Evolutionary conservation across 768 basidiomycete genomes (phyloP).

Genomic region (Tremella yokohamensis): DNA sequence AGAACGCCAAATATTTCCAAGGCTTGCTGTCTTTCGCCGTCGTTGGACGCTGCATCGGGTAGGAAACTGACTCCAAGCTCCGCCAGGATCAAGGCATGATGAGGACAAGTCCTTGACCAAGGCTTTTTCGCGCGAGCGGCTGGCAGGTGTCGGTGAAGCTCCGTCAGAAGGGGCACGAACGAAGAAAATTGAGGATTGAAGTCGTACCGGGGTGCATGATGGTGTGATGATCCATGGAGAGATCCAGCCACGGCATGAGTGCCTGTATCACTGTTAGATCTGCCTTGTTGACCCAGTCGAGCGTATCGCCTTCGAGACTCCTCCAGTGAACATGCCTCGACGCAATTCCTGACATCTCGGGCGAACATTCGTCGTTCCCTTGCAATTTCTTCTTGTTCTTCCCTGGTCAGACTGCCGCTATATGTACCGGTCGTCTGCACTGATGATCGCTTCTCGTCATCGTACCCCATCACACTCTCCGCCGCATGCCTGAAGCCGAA

Average conservation of each 20-base stretch:
- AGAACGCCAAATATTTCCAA: conserved; percentile 41
- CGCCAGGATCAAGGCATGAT: conserved; percentile 37
- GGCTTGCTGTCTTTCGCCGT: conserved; percentile 38
- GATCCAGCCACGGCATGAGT: conserved; percentile 9
- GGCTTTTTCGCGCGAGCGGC: conserved; percentile 36
- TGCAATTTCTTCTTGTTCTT: conserved; percentile 38
- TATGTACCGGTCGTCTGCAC: conserved; percentile 12
- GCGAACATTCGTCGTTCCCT: conserved; percentile 42
- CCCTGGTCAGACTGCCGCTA: conserved; percentile 23
- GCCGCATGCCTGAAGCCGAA: conserved; percentile 40
- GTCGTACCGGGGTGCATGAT: conserved; percentile 9
- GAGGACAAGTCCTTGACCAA: conserved; percentile 42
- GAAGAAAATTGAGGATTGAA: conserved; percentile 34
- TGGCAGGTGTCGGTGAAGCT: conserved; percentile 38
- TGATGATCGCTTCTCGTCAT: conserved; percentile 18
- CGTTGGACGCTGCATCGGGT: conserved; percentile 15
- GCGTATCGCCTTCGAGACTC: conserved; percentile 28
- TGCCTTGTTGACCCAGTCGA: too few relatives aligned
- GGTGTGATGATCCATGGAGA: conserved; percentile 16
- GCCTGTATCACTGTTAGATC: neutral
- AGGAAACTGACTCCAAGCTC: conserved; percentile 35
- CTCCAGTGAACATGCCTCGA: conserved; percentile 39
- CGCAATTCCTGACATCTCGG: conserved; percentile 34
- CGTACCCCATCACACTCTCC: conserved; percentile 34
- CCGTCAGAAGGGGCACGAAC: conserved; percentile 39